Conservation (phyloP, 179 eudicot genomes). For the Beta lomatogona region DNA sequence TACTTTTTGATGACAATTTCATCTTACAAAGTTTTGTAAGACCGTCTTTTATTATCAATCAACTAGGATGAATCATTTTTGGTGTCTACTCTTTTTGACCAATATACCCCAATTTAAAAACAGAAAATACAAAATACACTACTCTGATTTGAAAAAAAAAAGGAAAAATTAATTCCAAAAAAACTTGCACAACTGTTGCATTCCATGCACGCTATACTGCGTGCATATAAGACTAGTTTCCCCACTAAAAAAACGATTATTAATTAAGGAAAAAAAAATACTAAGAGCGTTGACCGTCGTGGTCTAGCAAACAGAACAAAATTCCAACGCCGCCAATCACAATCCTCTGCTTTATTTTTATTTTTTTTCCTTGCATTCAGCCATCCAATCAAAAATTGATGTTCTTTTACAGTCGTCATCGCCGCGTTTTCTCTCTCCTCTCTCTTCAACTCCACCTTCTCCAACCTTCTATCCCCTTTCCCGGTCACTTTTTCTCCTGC, state of each 20-base stretch:
- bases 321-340: constrained; percentile 32
- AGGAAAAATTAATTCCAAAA: too few relatives aligned
- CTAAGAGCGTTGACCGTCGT: constrained; percentile 18
- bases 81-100: too few relatives aligned
- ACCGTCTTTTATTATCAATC: too few relatives aligned
- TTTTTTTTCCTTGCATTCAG: not conserved
- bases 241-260: not conserved
- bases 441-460: not conserved
- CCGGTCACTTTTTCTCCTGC: not conserved
- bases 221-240: too few relatives aligned
- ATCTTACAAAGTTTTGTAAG: too few relatives aligned
- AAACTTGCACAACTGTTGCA: too few relatives aligned
- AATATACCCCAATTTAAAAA: too few relatives aligned
- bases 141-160: too few relatives aligned
- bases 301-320: constrained; percentile 21
- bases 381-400: not conserved
- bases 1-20: too few relatives aligned
- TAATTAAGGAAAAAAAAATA: not conserved
- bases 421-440: constrained; percentile 37
- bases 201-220: too few relatives aligned
- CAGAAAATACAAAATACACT: too few relatives aligned
- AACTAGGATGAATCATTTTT: too few relatives aligned
- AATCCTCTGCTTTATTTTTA: not conserved
- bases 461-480: not conserved
- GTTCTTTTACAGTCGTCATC: constrained; percentile 16